Evolutionary conservation across 1,139 yeast species (phyloP).

Genomic region (Pichia norvegensis): DNA sequence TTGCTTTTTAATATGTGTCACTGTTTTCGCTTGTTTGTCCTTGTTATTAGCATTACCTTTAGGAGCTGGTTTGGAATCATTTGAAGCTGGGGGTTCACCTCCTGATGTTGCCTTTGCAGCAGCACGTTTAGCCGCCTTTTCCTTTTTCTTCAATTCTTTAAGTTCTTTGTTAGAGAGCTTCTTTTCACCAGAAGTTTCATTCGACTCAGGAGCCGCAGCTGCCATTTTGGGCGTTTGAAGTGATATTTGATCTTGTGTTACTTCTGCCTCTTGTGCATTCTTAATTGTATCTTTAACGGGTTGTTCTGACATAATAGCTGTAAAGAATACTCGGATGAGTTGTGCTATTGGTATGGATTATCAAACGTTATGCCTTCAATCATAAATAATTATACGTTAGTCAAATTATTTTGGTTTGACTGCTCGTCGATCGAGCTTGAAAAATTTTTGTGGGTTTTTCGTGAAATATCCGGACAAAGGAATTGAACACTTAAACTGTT

Average conservation of each 20-base stretch:
- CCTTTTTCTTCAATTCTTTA: slow-evolving; percentile 80
- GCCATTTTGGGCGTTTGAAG: not conserved
- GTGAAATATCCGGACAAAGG: not conserved
- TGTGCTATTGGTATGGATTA: not conserved
- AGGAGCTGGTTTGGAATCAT: slow-evolving; percentile 12
- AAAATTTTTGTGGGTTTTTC: slow-evolving; percentile 1
- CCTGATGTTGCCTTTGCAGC: slow-evolving; percentile 43
- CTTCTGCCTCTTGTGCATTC: not conserved
- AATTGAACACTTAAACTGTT: not conserved
- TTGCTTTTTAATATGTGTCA: slow-evolving; percentile 48
- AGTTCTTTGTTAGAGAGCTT: slow-evolving; percentile 69
- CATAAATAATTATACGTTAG: not conserved
- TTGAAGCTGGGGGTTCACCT: slow-evolving; percentile 23
- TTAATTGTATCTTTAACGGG: not conserved
- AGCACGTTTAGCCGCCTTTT: slow-evolving; percentile 85
- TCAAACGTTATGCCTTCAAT: too few relatives aligned
- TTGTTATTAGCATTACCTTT: not conserved
- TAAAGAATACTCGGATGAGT: not conserved
- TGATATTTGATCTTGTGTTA: not conserved
- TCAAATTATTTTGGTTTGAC: not conserved
- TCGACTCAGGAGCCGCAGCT: not conserved
- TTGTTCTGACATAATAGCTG: not conserved
- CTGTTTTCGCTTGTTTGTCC: slow-evolving; percentile 28
- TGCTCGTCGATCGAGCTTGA: not conserved
- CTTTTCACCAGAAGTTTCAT: slow-evolving; percentile 8